Base-by-base conservation (phyloP, 1,284 basidiomycete genomes). In the Cutaneotrichosporon curvatum region DNA sequence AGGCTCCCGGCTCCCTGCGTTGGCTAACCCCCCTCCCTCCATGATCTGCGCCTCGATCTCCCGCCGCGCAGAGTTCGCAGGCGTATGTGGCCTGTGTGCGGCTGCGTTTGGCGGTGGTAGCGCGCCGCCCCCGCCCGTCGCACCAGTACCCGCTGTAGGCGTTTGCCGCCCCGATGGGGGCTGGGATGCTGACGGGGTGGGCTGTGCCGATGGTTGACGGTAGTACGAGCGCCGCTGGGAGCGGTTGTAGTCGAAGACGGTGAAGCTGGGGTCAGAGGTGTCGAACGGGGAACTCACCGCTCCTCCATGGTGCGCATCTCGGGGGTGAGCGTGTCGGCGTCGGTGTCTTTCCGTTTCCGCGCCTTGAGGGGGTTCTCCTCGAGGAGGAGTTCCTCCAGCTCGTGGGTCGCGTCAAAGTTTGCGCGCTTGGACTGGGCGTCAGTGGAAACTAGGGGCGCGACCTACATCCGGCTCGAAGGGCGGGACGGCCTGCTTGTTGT, bases 361-460 rank as follows among this genome's bases (percentile, higher is more conserved):
- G 94, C 91, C 69, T 96, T 97, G 45, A 97, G 76, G 39, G 94
- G 94, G 64, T 98, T 97, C 66, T 97, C 94, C 71, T 97, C 94
- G 10, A 98, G 74, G 30, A 98, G 70, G 33, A 98, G 75, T 73
- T 98, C 94, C 65, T 98, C 94, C 28, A 98, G 73, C 71, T 98
- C 94, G 67, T 97, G 92, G 14, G 94, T 95, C n/a, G 92, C 92
- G 66, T 98, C 94, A 68, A 97, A 98, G 70, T 98, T 97, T 18
- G 94, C 90, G 71, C 94, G 94, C 74, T 96, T 96, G 19, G 84
- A 83, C 89, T 95, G 67, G 50, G 15, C n/a, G 37, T 48, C 48
- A 52, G 54, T 40, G 15, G 9, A 28, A n/a, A 30, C 10, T 6
- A 20, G 8, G 15, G 23, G 12, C 9, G 10, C 2, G 14, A 71